These are phyloP conservation scores for Prunella vulgaris DNA, from an alignment of 257 asterid species.

Conservation along the genomic window DNA sequence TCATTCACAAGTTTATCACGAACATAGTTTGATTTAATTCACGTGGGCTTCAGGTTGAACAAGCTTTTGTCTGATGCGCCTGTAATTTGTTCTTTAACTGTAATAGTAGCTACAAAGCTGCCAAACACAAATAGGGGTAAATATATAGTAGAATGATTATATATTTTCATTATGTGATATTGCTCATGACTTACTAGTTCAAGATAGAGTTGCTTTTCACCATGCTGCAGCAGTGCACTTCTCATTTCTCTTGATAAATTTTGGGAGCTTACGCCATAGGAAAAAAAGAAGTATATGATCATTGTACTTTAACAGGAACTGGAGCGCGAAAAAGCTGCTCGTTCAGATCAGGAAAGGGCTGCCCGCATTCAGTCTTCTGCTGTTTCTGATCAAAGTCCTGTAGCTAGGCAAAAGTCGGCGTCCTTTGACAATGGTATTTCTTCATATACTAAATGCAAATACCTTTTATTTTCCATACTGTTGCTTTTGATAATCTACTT, in stretches of 20 bases:
- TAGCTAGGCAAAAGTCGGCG: constrained; percentile 55
- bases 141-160: not conserved
- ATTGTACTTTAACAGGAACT: constrained; percentile 49
- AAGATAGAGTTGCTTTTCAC: not conserved
- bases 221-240: not conserved
- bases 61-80: too few species aligned
- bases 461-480: not conserved
- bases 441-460: constrained; percentile 1
- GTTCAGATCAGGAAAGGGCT: constrained; percentile 79
- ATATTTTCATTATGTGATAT: not conserved
- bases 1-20: too few species aligned
- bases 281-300: not conserved
- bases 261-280: not conserved
- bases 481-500: constrained; percentile 25
- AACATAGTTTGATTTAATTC: too few species aligned
- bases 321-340: constrained; percentile 85
- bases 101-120: too few species aligned
- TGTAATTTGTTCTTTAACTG: too few species aligned
- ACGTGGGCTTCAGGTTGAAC: too few species aligned
- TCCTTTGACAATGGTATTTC: constrained; percentile 69
- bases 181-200: not conserved
- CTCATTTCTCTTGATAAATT: not conserved
- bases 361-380: constrained; percentile 50
- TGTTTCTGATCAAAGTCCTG: constrained; percentile 56
- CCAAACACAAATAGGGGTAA: not conserved